Evolutionary conservation across 1,284 basidiomycete species (phyloP), one percentile per base, ranked within the genome.

Genomic region (Amylostereum areolatum): DNA sequence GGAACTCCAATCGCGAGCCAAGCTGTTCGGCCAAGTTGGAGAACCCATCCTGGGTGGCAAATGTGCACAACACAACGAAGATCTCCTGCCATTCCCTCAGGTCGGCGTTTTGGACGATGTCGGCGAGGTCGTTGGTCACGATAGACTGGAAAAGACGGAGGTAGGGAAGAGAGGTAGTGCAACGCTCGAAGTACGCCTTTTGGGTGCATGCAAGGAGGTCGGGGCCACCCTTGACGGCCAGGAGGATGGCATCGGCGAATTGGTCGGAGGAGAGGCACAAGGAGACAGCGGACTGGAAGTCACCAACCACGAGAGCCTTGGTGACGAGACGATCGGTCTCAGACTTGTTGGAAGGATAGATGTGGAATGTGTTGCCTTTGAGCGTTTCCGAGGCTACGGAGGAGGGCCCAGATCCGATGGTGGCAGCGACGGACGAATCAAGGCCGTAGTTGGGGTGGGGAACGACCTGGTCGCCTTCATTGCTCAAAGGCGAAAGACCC

Each of bases 61-160:
- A 99, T 0, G 96, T 98, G 73, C 95, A 98, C 11, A 98, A 68
- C 3, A 99, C 92, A 43, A 97, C 95, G 60, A 99, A 98, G 51
- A 96, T 91, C 67, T 98, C 96, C 56, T 89, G 85, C 97, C 96
- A 99, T 65, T 99, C 95, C 49, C 81, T 74, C 37, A 98, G 67
- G 60, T 99, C 94, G 12, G 94, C 96, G 61, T 98, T 97, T 66
- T 97, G 93, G 2, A 97, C 93, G 51, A 97, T 85, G 68, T 97
- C 93, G 37, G 83, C 77, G 10, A 99, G 80, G 61, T 97, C 95
- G 62, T 95, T 87, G 46, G 87, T 89, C 51, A 97, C 92, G 61
- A 99, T 93, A 27, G 89, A 92, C 67, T 98, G 93, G 80, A 96
- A 93, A 5, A 99, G 79, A 33, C 96, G 90, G 27, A 98, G 80